Evolutionary conservation across 2,329 filamentous ascomycete species (phyloP).

Genomic region (Botrytis medusae): DNA sequence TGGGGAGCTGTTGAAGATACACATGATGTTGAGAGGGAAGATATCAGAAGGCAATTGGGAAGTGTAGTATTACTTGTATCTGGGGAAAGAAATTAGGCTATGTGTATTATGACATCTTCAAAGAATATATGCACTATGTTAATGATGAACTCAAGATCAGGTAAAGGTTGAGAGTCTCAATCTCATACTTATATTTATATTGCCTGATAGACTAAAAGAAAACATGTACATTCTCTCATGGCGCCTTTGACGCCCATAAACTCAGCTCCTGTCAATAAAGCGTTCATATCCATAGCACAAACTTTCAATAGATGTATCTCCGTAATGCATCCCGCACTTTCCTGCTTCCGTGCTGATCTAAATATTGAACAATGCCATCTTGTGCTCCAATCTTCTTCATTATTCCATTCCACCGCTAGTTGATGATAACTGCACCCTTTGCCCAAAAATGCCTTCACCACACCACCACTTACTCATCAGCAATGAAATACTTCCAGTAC

Average conservation of each 20-base stretch:
- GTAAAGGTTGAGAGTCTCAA: background rate
- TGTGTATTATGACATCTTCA: conserved; percentile 12
- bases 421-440: background rate
- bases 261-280: background rate
- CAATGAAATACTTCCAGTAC: background rate
- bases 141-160: background rate
- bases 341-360: background rate
- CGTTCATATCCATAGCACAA: background rate
- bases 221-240: accelerated
- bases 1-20: conserved; percentile 98
- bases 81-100: conserved; percentile 43
- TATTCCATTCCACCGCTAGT: background rate
- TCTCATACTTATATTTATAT: background rate
- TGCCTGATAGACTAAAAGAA: background rate
- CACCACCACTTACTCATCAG: background rate
- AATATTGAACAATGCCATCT: background rate
- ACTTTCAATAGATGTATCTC: background rate
- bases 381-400: background rate
- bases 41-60: conserved; percentile 82
- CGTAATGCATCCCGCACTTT: background rate
- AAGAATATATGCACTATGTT: conserved; percentile 3
- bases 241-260: background rate
- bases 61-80: conserved; percentile 81
- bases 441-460: background rate
- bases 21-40: conserved; percentile 93